A percentile compares a stretch with the other conserved stretches of the same genome.
phyloP scores from a whole-genome alignment of 176 grass and related monocot species.

The Tillandsia leiboldiana region DNA sequence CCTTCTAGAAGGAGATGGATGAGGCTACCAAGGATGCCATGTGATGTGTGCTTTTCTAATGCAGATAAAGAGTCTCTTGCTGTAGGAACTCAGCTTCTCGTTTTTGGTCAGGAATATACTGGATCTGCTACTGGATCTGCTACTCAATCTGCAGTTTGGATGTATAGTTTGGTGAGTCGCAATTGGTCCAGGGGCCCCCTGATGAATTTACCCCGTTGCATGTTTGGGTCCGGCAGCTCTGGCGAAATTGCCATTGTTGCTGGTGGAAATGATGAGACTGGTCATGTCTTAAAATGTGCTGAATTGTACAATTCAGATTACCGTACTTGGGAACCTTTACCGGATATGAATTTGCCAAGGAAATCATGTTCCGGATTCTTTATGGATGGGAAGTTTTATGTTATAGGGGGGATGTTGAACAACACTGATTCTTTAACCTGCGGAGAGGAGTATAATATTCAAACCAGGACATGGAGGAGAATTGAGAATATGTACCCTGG shows the following conservation, averaged over 20 bases:
- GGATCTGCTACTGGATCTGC: constrained; percentile 39
- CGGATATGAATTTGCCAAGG: constrained; percentile 65
- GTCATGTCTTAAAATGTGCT: constrained; percentile 49
- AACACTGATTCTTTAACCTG: constrained; percentile 63
- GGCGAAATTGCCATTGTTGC: constrained; percentile 74
- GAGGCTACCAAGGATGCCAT: constrained; percentile 74
- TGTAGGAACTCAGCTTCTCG: constrained; percentile 82
- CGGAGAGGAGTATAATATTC: constrained; percentile 72
- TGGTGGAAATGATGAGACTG: constrained; percentile 62
- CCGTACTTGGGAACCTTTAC: constrained; percentile 60
- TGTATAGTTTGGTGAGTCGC: constrained; percentile 56
- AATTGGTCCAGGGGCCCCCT: constrained; percentile 60
- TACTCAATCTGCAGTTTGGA: constrained; percentile 75
- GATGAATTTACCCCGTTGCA: constrained; percentile 72
- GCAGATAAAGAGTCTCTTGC: constrained; percentile 92
- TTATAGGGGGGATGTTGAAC: constrained; percentile 68
- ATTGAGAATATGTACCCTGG: constrained; percentile 71
- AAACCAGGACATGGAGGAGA: constrained; percentile 71
- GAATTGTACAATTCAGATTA: constrained; percentile 84
- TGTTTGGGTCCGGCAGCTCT: constrained; percentile 69
- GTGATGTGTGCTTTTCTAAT: constrained; percentile 77
- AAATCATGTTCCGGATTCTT: constrained; percentile 77
- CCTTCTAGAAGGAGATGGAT: constrained; percentile 68
- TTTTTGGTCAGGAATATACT: constrained; percentile 72
- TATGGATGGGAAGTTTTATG: constrained; percentile 93